Percentiles rank a stretch among this genome's conserved stretches.
phyloP scores from a whole-genome alignment of 495 filamentous ascomycete species.

The Pyrenula massariospora region DNA sequence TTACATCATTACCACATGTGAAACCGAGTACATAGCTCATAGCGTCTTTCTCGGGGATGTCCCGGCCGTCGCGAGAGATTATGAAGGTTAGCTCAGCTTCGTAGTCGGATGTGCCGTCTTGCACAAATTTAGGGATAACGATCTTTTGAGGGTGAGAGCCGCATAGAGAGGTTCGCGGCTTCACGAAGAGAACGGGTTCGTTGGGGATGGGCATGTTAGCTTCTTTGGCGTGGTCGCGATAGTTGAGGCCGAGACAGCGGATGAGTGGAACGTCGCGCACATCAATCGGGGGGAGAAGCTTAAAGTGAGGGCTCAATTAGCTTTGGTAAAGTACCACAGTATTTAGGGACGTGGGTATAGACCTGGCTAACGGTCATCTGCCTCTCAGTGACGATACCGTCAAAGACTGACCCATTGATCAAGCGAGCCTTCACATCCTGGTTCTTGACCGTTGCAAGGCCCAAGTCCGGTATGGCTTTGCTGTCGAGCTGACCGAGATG shows the following conservation, averaged over 20 bases:
- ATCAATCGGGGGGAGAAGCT: conserved; percentile 18
- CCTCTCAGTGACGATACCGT: conserved; percentile 13
- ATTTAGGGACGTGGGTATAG: background rate
- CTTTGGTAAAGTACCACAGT: background rate
- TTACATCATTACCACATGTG: conserved; percentile 71
- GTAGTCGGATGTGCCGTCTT: conserved; percentile 56
- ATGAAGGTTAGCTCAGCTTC: conserved; percentile 74
- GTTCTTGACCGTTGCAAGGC: conserved; percentile 14
- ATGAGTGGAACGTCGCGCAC: conserved; percentile 31
- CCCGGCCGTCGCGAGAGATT: conserved; percentile 58
- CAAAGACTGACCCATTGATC: conserved; percentile 18
- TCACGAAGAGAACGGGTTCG: conserved; percentile 75
- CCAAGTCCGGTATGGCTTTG: conserved; percentile 16
- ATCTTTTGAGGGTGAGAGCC: conserved; percentile 52
- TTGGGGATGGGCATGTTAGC: conserved; percentile 62
- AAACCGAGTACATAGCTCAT: conserved; percentile 72
- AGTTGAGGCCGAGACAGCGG: conserved; percentile 73
- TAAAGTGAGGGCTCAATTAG: background rate
- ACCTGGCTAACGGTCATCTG: conserved; percentile 12
- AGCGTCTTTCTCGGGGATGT: conserved; percentile 56
- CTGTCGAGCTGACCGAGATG: conserved; percentile 21
- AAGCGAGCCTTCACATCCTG: conserved; percentile 12
- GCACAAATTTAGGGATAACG: conserved; percentile 24
- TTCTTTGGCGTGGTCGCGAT: conserved; percentile 71
- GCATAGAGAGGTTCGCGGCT: conserved; percentile 59